Conservation (phyloP, 768 basidiomycete genomes). For the Russula olivacea region DNA sequence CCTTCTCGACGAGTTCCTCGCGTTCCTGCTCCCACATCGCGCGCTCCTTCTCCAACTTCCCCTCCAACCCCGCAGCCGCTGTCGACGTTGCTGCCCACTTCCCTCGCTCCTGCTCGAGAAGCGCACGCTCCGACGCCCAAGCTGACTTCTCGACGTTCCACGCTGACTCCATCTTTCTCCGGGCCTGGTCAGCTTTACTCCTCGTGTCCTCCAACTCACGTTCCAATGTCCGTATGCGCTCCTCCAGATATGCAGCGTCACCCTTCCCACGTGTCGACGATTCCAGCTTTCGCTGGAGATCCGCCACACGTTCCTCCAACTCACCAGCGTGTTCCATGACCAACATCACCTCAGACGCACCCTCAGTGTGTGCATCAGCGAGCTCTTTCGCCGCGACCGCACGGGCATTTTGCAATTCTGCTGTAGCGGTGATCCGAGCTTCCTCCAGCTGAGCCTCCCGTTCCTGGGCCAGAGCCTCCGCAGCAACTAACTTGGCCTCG, state of each 20-base stretch:
- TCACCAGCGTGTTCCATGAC: conserved; percentile 27
- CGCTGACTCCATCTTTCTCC: conserved; percentile 9
- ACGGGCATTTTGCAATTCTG: conserved; percentile 49
- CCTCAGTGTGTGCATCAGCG: not conserved
- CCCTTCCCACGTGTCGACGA: conserved; percentile 46
- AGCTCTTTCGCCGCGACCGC: conserved; percentile 33
- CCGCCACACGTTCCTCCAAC: conserved; percentile 33
- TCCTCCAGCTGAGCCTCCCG: conserved; percentile 54
- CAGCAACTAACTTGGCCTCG: conserved; percentile 57
- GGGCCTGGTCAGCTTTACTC: not conserved
- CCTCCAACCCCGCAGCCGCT: conserved; percentile 13
- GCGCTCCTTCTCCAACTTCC: conserved; percentile 47
- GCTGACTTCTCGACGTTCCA: conserved; percentile 26
- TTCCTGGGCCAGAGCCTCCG: conserved; percentile 48
- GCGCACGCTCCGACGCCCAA: conserved; percentile 36
- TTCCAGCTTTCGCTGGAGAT: conserved; percentile 44
- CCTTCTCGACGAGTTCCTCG: conserved; percentile 41
- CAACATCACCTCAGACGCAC: conserved; percentile 2
- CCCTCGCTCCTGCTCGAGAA: conserved; percentile 39
- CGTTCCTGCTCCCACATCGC: conserved; percentile 45
- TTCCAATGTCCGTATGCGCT: conserved; percentile 15
- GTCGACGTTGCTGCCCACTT: conserved; percentile 43
- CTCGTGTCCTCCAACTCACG: not conserved
- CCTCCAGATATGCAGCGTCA: not conserved
- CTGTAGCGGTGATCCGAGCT: conserved; percentile 36